Evolutionary conservation across 31 red algal genomes (phyloP), one percentile per base, ranked within the genome.

Genomic region (Asparagopsis taxiformis): DNA sequence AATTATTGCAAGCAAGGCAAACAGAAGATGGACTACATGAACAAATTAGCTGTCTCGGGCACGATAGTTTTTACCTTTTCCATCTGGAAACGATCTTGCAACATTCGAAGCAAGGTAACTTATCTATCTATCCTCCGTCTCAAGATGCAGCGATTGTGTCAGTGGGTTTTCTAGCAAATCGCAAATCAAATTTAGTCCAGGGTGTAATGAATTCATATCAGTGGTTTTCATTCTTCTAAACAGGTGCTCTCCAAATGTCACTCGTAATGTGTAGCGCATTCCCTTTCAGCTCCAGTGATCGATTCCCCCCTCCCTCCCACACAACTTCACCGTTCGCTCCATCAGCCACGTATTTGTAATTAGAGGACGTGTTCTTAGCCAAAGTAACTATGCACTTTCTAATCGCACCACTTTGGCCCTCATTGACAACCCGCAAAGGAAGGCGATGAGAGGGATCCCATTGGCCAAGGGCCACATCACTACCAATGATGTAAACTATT

Each of bases 341-440:
- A 37, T 72, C 68, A 4, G 68, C 68, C 20, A 38, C 51, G 48
- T 56, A 72, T 23, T 72, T 72, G 32, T 72, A 72, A 15, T 21
- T 35, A 3, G 52, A 46, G 13, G 68, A 0, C 0, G 46, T 16
- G 0, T 57, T 37, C 16, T 2, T 39, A 2, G 68, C 17, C n/a
- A 72, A 28, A 20, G 22, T 21, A 32, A 57, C 68, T 7, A 56
- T 29, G 24, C 50, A 29, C 52, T 72, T 55, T 17, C 68, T 24
- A 37, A 72, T 57, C 15, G 46, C 28, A 35, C 52, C 50, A 15
- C 17, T 72, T 28, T 3, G 20, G 4, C 50, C 48, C 49, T 16
- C 13, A 15, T 23, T 15, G 16, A 57, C 32, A 10, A 57, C 50
- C 4, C 20, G 29, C 8, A 72, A 28, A 4, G 50, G 49, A 15